Base-by-base conservation (phyloP, 257 asterid species). In the Solanum virginianum region DNA sequence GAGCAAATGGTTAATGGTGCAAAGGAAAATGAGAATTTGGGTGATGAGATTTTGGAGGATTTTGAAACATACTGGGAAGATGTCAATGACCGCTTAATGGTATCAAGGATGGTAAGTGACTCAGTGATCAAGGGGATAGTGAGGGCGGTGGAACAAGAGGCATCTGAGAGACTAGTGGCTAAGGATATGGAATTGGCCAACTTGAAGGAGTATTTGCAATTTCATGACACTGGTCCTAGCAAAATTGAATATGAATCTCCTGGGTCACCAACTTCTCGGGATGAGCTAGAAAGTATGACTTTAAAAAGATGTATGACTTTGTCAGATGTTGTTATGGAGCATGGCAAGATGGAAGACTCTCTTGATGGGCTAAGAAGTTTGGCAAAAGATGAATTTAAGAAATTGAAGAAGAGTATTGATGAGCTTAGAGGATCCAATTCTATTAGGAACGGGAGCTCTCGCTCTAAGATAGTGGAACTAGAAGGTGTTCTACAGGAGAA, bases 41-140 rank as follows among this genome's bases (percentile, higher is more conserved):
- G 94, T 18, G 92, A 93, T 66, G 93, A 86, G 89, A 89, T 94
- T 83, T 88, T 96, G 93, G 97, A 89, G 89, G 90, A 85, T 88
- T 88, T 92, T 69, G 99, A 95, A 51, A 92, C 93, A 15, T 95
- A 91, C 83, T 88, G 88, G 92, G 97, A 95, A 26, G 98, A 93
- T 85, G 88, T 96, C 71, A 88, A 86, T 84, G 97, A 91, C 85
- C 88, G 96, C 63, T 85, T 96, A 54, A 87, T 84, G 88, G 89
- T 96, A 77, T 96, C 98, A 0, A 91, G 98, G 87, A 90, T 95
- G 97, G 99, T 96, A 10, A 92, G 94, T 83, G 93, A 96, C 85
- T 94, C 99, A 53, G 91, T 96, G 84, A 92, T 92, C 77, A 95
- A 93, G 88, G 98, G 99, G 83, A 92, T 96, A 93, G 98, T 96